Base-by-base conservation (phyloP, 2,329 filamentous ascomycete genomes). In the Epichloe brachyelytri region DNA sequence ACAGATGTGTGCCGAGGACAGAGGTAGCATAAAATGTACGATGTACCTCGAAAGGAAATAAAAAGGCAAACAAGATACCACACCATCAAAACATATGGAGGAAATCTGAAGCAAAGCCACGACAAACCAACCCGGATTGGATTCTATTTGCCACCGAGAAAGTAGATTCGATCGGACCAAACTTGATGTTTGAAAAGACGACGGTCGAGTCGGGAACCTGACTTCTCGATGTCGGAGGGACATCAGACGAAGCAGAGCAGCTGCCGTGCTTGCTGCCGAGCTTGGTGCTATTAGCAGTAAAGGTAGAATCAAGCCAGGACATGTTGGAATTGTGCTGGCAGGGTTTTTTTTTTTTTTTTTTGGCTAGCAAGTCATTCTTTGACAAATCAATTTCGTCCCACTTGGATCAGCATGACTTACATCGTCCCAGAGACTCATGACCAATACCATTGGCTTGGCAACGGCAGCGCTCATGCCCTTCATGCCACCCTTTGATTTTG, bases 401-500 rank as follows among this genome's bases (percentile, higher is more conserved):
- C 2, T 26, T 26, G 7, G 26, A 26, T 11, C 19, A 26, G 10
- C 7, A 19, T 41, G 14, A 61, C 63, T 62, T 52, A 65, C 63
- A 68, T 86, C 83, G 61, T 85, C 79, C 79, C 79, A 82, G 54
- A 75, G 59, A 49, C 69, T 72, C 63, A 75, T 65, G 58, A 74
- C 72, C 33, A 75, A 69, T 34, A 75, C 72, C 72, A 74, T 74
- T 58, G 63, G 62, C 11, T 59, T 55, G 46, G 62, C 58, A 43
- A 74, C 59, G 40, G 68, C 70, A 52, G 68, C 60, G 55, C 73
- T 73, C 76, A 85, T 83, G 37, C 66, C 65, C n/a, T 65, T 63
- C 52, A 84, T 62, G 19, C 81, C 83, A 51, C 82, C 82, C 55
- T 77, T 75, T 76, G 64, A 85, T 82, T 64, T 81, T 75, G 49